Base-by-base conservation (phyloP, 1,139 yeast genomes). In the Suhomyces atakaporum region DNA sequence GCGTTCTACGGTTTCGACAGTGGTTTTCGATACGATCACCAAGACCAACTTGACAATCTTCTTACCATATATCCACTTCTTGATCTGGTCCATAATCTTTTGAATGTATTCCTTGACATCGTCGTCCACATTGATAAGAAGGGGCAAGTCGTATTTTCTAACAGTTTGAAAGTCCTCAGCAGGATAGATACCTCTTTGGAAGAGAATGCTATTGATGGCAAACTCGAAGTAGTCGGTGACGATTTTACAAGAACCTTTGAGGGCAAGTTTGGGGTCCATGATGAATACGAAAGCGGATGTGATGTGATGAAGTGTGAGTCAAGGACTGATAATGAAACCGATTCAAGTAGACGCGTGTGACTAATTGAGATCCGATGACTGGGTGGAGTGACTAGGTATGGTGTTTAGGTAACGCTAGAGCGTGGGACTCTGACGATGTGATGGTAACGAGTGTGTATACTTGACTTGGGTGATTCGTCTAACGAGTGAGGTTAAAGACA, bases 101-200 rank as follows among this genome's bases (percentile, higher is more conserved):
- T 75, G 66, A 15, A 90, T 79, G 56, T 90, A 90, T 2, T 66
- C 63, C 50, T 78, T 79, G 38, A 90, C 84, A 35, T 86, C 96
- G 28, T 83, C 85, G 56, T 89, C 95, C 20, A 75, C 75, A 4
- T 86, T 78, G 20, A 84, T 76, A 34, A 90, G 69, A 60, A 90
- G 63, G 40, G 85, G 85, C 37, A 90, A 60, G 28, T 88, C 96
- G 59, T 88, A 90, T 57, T 88, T 88, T 48, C 79, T 75, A 3
- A 87, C 90, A 1, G 84, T 73, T 42, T 77, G 77, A 60, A 90
- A 90, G 56, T 88, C 96, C 49, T 87, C 96, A 2, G 87, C 74
- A 0, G 96, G 96, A 53, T 90, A 90, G 25, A 90, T 83, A 0
- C 96, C 96, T 37, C 97, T 66, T 57, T 90, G 97, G 59, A 84